Percentiles rank a stretch among this genome's conserved stretches.
Conservation (phyloP, 345 rosid genomes). For the Syzygium oleosum region DNA sequence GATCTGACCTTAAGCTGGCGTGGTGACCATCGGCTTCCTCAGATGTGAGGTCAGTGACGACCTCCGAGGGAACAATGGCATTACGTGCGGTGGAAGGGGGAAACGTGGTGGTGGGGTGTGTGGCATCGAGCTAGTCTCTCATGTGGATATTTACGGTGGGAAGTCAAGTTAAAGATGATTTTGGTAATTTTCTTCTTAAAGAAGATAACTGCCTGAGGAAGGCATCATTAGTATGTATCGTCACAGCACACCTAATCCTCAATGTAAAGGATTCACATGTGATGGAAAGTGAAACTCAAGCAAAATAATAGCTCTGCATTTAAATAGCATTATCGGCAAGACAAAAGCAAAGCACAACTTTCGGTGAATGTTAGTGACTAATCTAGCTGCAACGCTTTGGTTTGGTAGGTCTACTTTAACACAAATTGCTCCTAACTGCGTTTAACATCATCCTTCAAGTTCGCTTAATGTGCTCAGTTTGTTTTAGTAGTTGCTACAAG, state of each 20-base stretch:
- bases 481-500: background rate
- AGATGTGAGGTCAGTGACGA: background rate
- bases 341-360: background rate
- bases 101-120: background rate
- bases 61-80: background rate
- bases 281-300: background rate
- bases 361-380: background rate
- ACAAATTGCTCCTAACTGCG: background rate
- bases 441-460: background rate
- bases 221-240: constrained; percentile 10
- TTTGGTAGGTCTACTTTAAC: background rate
- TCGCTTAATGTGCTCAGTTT: background rate
- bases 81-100: background rate
- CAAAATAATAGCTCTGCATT: background rate
- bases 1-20: background rate
- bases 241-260: constrained; percentile 14
- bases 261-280: background rate
- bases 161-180: background rate
- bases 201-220: background rate
- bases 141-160: background rate
- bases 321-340: background rate
- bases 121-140: background rate
- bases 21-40: background rate
- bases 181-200: background rate
- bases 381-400: background rate